A percentile compares a stretch with the other conserved stretches of the same genome.
phyloP scores from a whole-genome alignment of 2,329 filamentous ascomycete genomes.

The Paracoccidioides lutzii region DNA sequence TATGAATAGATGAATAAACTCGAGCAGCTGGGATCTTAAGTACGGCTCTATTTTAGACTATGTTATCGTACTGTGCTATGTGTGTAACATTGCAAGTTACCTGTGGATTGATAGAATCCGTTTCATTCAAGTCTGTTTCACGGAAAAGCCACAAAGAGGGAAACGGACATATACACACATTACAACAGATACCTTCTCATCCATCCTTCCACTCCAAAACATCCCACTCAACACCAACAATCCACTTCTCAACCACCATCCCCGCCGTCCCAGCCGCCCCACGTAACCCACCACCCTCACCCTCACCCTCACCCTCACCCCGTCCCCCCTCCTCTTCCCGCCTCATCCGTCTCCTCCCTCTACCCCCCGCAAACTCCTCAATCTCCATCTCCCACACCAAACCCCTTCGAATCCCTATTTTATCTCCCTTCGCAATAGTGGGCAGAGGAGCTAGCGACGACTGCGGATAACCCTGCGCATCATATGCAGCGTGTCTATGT shows the following conservation, averaged over 20 bases:
- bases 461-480: slow-evolving; percentile 3
- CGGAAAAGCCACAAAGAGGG: too few species aligned
- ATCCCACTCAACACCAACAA: slow-evolving; percentile 30
- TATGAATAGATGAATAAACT: neutral
- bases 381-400: slow-evolving; percentile 27
- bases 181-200: too few species aligned
- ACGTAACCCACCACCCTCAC: neutral
- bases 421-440: slow-evolving; percentile 3
- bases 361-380: neutral
- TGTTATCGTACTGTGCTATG: too few species aligned
- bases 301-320: neutral
- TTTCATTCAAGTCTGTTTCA: too few species aligned
- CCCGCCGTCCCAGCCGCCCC: neutral
- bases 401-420: slow-evolving; percentile 20
- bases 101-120: too few species aligned
- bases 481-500: neutral
- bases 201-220: slow-evolving; percentile 8
- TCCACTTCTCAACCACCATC: slow-evolving; percentile 17
- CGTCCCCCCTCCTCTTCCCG: too few species aligned
- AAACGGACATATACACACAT: too few species aligned
- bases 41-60: neutral
- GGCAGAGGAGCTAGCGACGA: too few species aligned
- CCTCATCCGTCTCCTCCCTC: neutral
- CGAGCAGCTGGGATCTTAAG: neutral
- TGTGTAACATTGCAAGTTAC: too few species aligned